phyloP scores from a whole-genome alignment of 2,329 filamentous ascomycete genomes.

The Trichoderma sp. region DNA sequence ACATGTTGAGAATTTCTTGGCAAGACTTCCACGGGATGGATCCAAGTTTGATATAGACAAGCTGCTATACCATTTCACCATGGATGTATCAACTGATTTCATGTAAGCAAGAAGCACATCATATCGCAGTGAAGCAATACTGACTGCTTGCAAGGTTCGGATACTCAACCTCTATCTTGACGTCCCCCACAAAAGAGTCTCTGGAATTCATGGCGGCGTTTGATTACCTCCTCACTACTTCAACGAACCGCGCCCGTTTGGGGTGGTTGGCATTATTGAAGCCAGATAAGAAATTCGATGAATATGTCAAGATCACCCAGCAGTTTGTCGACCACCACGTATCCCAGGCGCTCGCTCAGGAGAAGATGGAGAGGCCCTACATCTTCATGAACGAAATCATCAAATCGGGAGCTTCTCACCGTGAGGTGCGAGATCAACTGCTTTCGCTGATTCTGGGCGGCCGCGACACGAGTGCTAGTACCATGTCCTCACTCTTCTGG shows the following conservation, averaged over 20 bases:
- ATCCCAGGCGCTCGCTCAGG: conserved; percentile 38
- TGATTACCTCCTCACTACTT: conserved; percentile 43
- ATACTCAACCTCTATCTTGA: conserved; percentile 42
- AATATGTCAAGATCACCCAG: conserved; percentile 41
- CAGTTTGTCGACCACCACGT: conserved; percentile 51
- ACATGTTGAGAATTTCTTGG: conserved; percentile 61
- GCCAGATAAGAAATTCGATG: conserved; percentile 39
- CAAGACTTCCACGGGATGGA: conserved; percentile 56
- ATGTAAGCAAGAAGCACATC: conserved; percentile 35
- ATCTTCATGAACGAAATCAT: conserved; percentile 59
- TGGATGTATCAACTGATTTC: conserved; percentile 68
- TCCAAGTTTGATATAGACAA: conserved; percentile 59
- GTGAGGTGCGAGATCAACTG: conserved; percentile 49
- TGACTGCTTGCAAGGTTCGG: conserved; percentile 36
- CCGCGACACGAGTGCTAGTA: conserved; percentile 55
- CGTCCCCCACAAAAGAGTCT: conserved; percentile 36
- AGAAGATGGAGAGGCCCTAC: conserved; percentile 42
- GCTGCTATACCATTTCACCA: conserved; percentile 63
- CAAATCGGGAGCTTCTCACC: conserved; percentile 43
- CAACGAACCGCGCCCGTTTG: conserved; percentile 40
- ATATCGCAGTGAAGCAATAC: background rate
- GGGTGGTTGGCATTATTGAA: conserved; percentile 39
- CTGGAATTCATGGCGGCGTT: conserved; percentile 48
- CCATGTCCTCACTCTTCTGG: conserved; percentile 50
- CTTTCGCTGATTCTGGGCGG: conserved; percentile 56